Evolutionary conservation across 116 monocot species (phyloP), one percentile per base, ranked within the genome.

Genomic region (Cymodocea nodosa): DNA sequence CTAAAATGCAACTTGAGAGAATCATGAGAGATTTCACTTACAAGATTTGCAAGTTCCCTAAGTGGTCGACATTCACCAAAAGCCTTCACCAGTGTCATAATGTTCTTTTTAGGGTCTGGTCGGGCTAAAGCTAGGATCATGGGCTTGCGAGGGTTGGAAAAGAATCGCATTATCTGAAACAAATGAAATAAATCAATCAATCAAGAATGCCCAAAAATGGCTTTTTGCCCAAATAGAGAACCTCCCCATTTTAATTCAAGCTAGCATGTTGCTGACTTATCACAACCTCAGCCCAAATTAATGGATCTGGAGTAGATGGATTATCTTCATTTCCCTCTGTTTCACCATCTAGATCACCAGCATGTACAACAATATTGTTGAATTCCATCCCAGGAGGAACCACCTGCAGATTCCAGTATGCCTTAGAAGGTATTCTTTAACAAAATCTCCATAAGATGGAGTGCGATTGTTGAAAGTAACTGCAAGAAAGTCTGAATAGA

Each of bases 341-440:
- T 52, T 84, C 87, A 34, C 75, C 92, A 67, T 89, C 92, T 64
- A 73, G 19, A 62, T 91, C 89, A 50, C 53, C 76, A 56, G 84
- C 89, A 69, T 74, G 75, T 19, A 60, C 70, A 57, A 66, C 72
- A 72, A 95, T 73, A 81, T 90, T 76, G 49, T 78, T 75, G 77
- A 98, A 92, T 63, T 98, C 92, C 98, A 98, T 98, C 15, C 98
- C 98, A 20, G 98, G 98, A 70, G 98, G 92, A 81, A 98, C 86
- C 61, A 92, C 74, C 98, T 98, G 67, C 23, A 85, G 62, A 67
- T 51, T 25, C 1, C 30, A 30, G 30, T 30, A 30, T 30, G 30
- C 3, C 30, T 30, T 30, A 30, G n/a, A n/a, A n/a, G 30, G 30
- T 30, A 1, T 30, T 30, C 2, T 30, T 3, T 30, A 30, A 30